Evolutionary conservation across 352 stramenopile species (phyloP), one percentile per base, ranked within the genome.

Genomic region (Paralagenidium karlingii): DNA sequence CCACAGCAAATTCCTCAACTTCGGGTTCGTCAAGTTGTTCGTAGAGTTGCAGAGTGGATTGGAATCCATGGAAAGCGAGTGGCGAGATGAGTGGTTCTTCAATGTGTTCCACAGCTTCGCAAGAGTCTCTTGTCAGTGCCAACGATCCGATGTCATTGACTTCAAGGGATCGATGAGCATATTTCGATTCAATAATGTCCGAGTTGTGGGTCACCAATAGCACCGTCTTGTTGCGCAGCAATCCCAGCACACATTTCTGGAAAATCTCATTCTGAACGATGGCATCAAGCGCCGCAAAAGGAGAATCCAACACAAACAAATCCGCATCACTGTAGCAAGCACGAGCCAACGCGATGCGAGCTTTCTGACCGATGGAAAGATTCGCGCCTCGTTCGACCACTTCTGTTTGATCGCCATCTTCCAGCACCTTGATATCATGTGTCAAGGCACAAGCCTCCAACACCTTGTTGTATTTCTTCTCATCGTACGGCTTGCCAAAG

Each of bases 201-300:
- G 65, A 51, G 26, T 73, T 70, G 42, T 78, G 71, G 9, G 74
- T 85, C 19, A 81, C 74, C 26, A 87, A 41, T 8, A 91, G 41
- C 25, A 71, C 55, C 12, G 69, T 83, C 52, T 83, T 84, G 49
- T 79, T 50, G 15, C 54, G 49, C 36, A 91, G 44, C 9, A 86
- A 51, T 0, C 64, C 60, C 13, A 80, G 19, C 2, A 95, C 47
- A 27, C 78, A 94, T 34, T 77, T 78, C 15, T 67, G 64, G 45
- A 94, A 92, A 39, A 94, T 74, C 41, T 93, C 73, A n/a, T 81
- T 80, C 36, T 67, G 62, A 27, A 82, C 70, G 38, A 71, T 69
- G 4, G 64, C 55, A 36, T 75, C 63, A 11, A 82, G 43, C 2
- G 58, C 60, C 12, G 62, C 47, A 15, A 79, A 56, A 21, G 65